Conservation (phyloP, 768 basidiomycete species). For the Daedaleopsis nitida region DNA sequence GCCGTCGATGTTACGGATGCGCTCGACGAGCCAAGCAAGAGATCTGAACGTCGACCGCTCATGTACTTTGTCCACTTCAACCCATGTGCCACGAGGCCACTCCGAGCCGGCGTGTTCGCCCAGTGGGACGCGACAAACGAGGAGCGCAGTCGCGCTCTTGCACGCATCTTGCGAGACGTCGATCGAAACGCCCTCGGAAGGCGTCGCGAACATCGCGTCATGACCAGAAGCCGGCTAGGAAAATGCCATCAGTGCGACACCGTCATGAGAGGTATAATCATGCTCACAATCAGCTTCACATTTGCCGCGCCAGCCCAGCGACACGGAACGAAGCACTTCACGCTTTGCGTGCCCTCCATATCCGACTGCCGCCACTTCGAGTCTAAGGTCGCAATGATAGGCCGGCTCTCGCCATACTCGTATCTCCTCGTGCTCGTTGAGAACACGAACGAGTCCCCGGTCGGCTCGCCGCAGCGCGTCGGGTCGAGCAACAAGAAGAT, state of each 20-base stretch:
- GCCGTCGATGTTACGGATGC: conserved; percentile 74
- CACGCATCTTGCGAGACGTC: conserved; percentile 64
- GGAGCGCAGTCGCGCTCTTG: conserved; percentile 71
- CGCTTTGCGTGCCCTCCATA: conserved; percentile 46
- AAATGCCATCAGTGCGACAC: neutral
- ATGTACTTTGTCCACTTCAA: conserved; percentile 83
- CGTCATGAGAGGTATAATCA: neutral
- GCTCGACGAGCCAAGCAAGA: conserved; percentile 86
- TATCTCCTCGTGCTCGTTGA: conserved; percentile 76
- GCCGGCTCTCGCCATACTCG: conserved; percentile 80
- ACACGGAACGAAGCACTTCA: conserved; percentile 61
- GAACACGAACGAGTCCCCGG: conserved; percentile 84
- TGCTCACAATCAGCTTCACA: conserved; percentile 57
- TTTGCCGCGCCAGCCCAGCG: conserved; percentile 59
- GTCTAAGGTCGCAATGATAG: conserved; percentile 73
- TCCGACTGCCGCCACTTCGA: conserved; percentile 78
- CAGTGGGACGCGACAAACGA: conserved; percentile 77
- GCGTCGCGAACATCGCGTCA: conserved; percentile 68
- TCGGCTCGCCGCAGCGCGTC: conserved; percentile 70
- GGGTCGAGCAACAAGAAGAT: conserved; percentile 88
- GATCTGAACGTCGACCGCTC: conserved; percentile 81
- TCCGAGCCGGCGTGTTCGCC: conserved; percentile 69
- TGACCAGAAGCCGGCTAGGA: conserved; percentile 52
- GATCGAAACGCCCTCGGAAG: conserved; percentile 53
- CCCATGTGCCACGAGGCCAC: conserved; percentile 78